Percentiles rank a stretch among this genome's conserved stretches.
Evolutionary conservation across 2,329 filamentous ascomycete genomes (phyloP).

Genomic region (Huntiella bhutanensis): DNA sequence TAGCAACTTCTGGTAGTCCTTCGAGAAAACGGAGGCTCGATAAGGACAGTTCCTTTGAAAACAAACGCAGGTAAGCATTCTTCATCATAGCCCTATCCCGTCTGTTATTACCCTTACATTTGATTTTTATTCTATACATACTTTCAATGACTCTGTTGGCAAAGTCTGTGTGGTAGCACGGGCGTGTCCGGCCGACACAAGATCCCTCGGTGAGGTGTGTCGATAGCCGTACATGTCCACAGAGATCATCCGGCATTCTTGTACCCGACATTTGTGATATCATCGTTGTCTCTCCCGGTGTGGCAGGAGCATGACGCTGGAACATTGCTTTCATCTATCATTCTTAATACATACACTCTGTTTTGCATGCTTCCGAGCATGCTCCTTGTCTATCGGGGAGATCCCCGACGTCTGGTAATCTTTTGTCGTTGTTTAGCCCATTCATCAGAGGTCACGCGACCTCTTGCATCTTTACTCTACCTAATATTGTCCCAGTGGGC

Average conservation of each 20-base stretch:
- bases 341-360: constrained; percentile 5
- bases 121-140: not conserved
- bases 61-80: constrained; percentile 16
- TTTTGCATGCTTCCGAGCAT: not conserved
- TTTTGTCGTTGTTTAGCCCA: too few relatives aligned
- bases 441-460: too few relatives aligned
- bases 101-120: not conserved
- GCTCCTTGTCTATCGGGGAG: not conserved
- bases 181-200: not conserved
- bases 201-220: not conserved
- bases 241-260: not conserved
- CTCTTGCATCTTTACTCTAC: too few relatives aligned
- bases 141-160: not conserved
- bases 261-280: too few relatives aligned
- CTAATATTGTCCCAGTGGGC: too few relatives aligned
- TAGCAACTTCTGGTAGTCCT: constrained; percentile 46
- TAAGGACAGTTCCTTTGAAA: constrained; percentile 20
- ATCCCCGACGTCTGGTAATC: too few relatives aligned
- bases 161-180: constrained; percentile 6
- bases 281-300: too few relatives aligned
- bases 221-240: not conserved
- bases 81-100: not conserved
- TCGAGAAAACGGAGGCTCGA: constrained; percentile 65
- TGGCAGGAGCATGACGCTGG: too few relatives aligned
- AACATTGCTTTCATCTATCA: not conserved